Percentiles rank a stretch among this genome's conserved stretches.
Evolutionary conservation across 352 stramenopile species (phyloP).

Genomic region (Pythium aristosporum): DNA sequence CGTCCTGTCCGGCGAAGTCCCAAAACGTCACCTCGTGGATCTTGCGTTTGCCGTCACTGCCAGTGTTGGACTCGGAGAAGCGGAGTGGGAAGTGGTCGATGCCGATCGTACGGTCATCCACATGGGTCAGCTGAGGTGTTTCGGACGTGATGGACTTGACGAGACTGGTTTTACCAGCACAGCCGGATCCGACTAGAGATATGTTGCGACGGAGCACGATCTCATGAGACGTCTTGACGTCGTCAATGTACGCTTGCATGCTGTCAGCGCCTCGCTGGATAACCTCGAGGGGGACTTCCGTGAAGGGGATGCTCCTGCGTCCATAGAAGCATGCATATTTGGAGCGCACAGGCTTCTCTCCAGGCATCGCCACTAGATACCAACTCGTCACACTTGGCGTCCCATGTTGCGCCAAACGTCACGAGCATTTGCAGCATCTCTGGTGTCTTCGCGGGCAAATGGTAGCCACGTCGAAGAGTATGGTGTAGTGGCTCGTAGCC

Average conservation of each 20-base stretch:
- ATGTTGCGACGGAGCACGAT: constrained; percentile 19
- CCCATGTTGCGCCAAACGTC: no score
- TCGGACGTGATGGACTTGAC: constrained; percentile 27
- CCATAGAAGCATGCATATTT: no score
- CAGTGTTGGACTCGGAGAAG: neutral
- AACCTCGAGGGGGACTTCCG: neutral
- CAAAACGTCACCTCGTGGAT: constrained; percentile 22
- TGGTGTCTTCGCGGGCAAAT: neutral
- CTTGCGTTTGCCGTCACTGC: neutral
- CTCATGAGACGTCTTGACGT: no score
- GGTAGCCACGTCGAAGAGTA: neutral
- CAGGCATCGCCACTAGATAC: neutral
- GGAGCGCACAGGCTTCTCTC: no score
- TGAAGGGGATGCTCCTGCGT: no score
- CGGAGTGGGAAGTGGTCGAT: constrained; percentile 29
- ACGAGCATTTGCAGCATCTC: no score
- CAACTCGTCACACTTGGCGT: no score
- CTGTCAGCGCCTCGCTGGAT: neutral
- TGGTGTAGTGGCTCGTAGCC: neutral
- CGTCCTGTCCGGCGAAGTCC: constrained; percentile 18
- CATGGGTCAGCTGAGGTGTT: neutral
- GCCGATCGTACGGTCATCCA: constrained; percentile 29
- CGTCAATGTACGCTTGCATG: no score
- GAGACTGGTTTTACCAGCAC: constrained; percentile 32
- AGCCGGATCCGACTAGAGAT: constrained; percentile 30